Evolutionary conservation across 148 eudicot species (phyloP).

Genomic region (Cornus suecica): DNA sequence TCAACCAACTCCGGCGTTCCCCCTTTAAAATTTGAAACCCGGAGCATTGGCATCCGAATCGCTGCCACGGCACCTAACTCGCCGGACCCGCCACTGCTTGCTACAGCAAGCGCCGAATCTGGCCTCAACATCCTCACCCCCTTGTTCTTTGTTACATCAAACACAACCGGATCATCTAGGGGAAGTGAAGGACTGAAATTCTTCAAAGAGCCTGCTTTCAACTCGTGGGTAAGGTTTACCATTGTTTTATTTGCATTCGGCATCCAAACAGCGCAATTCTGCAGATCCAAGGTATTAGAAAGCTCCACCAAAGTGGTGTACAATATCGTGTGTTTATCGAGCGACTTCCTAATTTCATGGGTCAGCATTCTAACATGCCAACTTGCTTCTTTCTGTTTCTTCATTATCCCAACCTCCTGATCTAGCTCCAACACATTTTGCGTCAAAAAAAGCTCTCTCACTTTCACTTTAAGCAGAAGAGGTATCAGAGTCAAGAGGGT

Average conservation of each 20-base stretch:
- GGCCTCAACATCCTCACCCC: conserved; percentile 53
- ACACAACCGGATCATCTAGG: conserved; percentile 58
- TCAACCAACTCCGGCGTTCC: conserved; percentile 76
- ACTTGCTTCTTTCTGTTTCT: conserved; percentile 71
- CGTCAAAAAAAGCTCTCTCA: conserved; percentile 78
- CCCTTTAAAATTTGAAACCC: conserved; percentile 70
- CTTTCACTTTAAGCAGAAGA: conserved; percentile 70
- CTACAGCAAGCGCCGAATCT: conserved; percentile 54
- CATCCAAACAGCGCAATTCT: conserved; percentile 93
- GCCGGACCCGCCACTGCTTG: conserved; percentile 54
- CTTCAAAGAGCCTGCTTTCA: conserved; percentile 33
- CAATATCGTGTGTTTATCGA: conserved; percentile 76
- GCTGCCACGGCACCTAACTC: conserved; percentile 73
- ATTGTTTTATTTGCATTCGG: conserved; percentile 66
- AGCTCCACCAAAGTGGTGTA: conserved; percentile 82
- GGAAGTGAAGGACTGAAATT: conserved; percentile 33
- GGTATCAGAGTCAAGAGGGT: conserved; percentile 82
- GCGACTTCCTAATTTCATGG: conserved; percentile 79
- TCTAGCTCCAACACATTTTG: conserved; percentile 73
- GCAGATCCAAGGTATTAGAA: conserved; percentile 71
- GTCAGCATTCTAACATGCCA: conserved; percentile 94
- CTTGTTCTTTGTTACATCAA: conserved; percentile 31
- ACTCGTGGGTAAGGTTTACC: conserved; percentile 70
- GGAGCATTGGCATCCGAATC: conserved; percentile 84
- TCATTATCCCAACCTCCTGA: conserved; percentile 80